Percentiles rank a stretch among this genome's conserved stretches.
These are phyloP conservation scores for Apiotrichum akiyoshidainum DNA, from an alignment of 1,284 basidiomycete genomes.

Conservation along the genomic window DNA sequence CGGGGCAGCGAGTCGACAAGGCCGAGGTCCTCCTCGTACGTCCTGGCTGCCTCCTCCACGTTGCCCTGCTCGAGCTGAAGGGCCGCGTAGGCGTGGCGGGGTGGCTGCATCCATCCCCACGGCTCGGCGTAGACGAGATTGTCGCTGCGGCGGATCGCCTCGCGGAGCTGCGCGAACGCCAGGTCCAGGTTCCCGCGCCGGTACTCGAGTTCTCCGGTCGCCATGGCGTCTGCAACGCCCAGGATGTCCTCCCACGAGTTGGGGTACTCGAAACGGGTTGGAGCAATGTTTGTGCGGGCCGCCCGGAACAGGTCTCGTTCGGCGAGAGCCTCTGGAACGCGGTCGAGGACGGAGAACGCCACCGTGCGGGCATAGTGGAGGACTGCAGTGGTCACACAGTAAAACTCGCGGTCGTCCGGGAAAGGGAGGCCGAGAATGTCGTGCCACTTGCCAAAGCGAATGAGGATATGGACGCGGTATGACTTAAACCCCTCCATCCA, in stretches of 20 bases:
- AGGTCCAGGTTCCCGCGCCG: constrained; percentile 29
- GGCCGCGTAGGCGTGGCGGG: constrained; percentile 45
- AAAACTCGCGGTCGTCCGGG: constrained; percentile 28
- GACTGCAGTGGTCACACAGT: constrained; percentile 34
- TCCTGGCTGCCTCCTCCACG: constrained; percentile 31
- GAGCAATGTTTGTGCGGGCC: constrained; percentile 20
- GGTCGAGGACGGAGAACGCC: constrained; percentile 30
- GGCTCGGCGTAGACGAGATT: constrained; percentile 42
- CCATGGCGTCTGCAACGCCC: constrained; percentile 37
- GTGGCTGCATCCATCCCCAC: constrained; percentile 46
- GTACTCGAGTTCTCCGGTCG: constrained; percentile 42
- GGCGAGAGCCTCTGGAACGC: constrained; percentile 20
- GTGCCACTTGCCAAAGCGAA: constrained; percentile 44
- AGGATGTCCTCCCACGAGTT: constrained; percentile 35
- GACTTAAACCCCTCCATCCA: constrained; percentile 39
- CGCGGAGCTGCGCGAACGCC: constrained; percentile 35
- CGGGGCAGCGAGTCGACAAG: constrained; percentile 31
- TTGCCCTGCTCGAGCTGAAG: constrained; percentile 38
- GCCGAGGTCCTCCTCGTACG: constrained; percentile 43
- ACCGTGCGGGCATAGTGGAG: constrained; percentile 39
- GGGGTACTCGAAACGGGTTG: constrained; percentile 31
- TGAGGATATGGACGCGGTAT: constrained; percentile 35
- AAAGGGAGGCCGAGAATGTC: constrained; percentile 32
- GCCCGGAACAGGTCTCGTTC: constrained; percentile 26
- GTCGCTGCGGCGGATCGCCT: constrained; percentile 34